Percentiles rank a stretch among this genome's conserved stretches.
These are phyloP conservation scores for Emiliania huxleyi DNA, from an alignment of 78 protist genomes.

Conservation along the genomic window DNA sequence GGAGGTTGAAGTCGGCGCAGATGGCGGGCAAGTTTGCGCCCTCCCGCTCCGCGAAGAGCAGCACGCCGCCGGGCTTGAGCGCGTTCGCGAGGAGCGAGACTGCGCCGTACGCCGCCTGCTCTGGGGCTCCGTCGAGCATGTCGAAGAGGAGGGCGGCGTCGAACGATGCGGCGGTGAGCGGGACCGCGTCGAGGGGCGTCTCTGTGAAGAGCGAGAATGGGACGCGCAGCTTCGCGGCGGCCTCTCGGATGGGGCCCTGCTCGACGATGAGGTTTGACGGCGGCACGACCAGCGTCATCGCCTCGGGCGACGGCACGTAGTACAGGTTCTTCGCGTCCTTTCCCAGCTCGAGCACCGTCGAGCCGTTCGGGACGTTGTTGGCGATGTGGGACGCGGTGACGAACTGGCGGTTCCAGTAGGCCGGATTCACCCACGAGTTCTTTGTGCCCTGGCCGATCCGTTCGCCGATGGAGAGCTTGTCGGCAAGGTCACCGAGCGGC, in stretches of 20 bases:
- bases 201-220: not conserved
- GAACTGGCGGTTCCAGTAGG: not conserved
- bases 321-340: constrained; percentile 13
- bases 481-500: not conserved
- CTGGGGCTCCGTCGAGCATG: not conserved
- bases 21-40: not conserved
- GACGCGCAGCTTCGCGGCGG: not conserved
- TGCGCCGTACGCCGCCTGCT: not conserved
- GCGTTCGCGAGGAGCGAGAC: not conserved
- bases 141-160: not conserved
- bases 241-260: not conserved
- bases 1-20: not conserved
- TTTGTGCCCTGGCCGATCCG: not conserved
- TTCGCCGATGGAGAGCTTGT: not conserved
- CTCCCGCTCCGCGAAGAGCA: not conserved
- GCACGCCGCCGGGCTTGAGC: not conserved
- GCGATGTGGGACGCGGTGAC: not conserved
- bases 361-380: not conserved
- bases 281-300: not conserved
- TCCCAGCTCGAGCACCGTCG: not conserved
- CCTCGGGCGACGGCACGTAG: not conserved
- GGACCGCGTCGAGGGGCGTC: not conserved
- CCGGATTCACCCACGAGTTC: not conserved
- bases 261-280: not conserved
- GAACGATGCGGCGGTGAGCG: not conserved